Conservation (phyloP, 345 rosid genomes). For the Eutrema yunnanense region DNA sequence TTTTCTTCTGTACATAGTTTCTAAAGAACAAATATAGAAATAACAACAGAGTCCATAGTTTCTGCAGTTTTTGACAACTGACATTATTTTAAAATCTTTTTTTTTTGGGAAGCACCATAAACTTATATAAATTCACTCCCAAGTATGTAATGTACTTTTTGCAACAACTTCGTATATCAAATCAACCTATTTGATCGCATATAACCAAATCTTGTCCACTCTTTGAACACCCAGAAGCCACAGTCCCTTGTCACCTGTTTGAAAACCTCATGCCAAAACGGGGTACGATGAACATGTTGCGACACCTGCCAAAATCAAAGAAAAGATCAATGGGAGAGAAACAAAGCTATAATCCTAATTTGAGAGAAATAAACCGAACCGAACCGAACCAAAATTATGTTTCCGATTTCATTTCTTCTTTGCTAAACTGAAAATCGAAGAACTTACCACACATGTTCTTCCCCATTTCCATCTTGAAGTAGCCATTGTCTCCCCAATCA, state of each 20-base stretch:
- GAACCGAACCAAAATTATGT: not conserved
- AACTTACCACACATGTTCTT: slow-evolving; percentile 94
- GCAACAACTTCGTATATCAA: not conserved
- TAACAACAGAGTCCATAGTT: too few relatives aligned
- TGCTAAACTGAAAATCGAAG: not conserved
- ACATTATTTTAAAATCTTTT: not conserved
- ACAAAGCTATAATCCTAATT: not conserved
- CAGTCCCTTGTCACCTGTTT: not conserved
- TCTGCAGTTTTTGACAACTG: too few relatives aligned
- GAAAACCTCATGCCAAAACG: not conserved
- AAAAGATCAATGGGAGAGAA: not conserved
- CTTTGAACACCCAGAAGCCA: not conserved
- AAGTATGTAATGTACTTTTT: not conserved
- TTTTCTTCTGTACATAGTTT: too few relatives aligned
- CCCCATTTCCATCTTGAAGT: slow-evolving; percentile 86
- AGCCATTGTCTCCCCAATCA: slow-evolving; percentile 69
- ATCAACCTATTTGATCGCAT: not conserved
- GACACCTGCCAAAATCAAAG: slow-evolving; percentile 12
- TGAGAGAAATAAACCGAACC: not conserved
- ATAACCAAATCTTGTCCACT: not conserved
- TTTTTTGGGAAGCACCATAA: not conserved
- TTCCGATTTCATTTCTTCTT: not conserved
- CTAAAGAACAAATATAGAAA: too few relatives aligned
- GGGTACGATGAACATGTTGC: slow-evolving; percentile 29
- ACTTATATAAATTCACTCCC: not conserved